phyloP scores from a whole-genome alignment of 2,329 filamentous ascomycete genomes.

The Trichoderma sp. region DNA sequence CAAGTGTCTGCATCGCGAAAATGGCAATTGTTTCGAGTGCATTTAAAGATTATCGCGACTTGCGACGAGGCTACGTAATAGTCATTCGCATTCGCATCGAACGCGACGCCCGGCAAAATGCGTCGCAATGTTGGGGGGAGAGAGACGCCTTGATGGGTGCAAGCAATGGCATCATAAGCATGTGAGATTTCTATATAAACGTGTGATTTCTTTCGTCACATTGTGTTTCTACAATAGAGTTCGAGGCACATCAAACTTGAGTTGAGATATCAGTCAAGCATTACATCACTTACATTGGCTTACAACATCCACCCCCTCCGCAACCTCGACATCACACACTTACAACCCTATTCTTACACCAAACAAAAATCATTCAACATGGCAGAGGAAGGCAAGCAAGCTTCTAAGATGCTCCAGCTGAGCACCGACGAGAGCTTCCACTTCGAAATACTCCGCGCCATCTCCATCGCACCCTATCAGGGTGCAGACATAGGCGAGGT shows the following conservation, averaged over 20 bases:
- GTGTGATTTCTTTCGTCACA: background rate
- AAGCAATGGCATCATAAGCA: background rate
- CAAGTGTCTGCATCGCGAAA: background rate
- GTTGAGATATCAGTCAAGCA: background rate
- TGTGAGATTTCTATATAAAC: background rate
- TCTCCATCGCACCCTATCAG: slow-evolving; percentile 23
- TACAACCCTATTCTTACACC: background rate
- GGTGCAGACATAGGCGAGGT: slow-evolving; percentile 34
- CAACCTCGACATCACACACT: background rate
- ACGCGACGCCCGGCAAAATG: background rate
- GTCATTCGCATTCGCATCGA: background rate
- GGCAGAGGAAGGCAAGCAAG: background rate
- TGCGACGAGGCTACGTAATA: background rate
- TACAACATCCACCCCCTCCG: background rate
- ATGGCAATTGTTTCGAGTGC: background rate
- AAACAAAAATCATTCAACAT: background rate
- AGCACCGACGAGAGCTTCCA: slow-evolving; percentile 26
- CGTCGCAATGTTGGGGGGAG: background rate
- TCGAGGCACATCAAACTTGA: background rate
- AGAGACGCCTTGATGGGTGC: background rate
- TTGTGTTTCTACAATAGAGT: background rate
- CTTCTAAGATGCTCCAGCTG: slow-evolving; percentile 22
- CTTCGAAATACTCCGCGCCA: slow-evolving; percentile 27
- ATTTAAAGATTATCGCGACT: background rate
- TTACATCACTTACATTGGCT: background rate